These are phyloP conservation scores for Lithospermum erythrorhizon DNA, from an alignment of 257 asterid species.

Conservation along the genomic window DNA sequence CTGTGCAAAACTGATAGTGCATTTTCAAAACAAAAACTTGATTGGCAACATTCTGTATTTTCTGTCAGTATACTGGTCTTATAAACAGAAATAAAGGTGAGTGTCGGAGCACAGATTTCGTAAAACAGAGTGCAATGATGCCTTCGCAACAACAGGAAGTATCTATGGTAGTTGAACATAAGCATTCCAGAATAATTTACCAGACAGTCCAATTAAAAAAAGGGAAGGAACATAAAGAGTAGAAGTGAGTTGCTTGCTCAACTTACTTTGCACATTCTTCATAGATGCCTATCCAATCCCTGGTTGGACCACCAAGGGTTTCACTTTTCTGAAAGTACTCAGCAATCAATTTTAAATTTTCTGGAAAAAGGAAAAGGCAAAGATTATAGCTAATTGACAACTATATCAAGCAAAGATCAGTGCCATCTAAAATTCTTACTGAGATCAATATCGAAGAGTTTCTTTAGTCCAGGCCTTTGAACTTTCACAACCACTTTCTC, in stretches of 20 bases:
- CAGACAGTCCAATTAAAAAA: no score
- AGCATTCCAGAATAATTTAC: no score
- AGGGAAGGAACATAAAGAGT: background rate
- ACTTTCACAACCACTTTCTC: constrained; percentile 88
- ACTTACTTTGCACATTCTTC: constrained; percentile 98
- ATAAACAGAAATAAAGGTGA: no score
- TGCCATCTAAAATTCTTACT: constrained; percentile 32
- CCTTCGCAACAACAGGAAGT: no score
- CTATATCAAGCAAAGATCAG: background rate
- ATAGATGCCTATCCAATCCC: constrained; percentile 89
- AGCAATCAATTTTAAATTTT: constrained; percentile 72
- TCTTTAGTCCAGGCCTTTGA: constrained; percentile 90
- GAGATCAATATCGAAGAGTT: constrained; percentile 84
- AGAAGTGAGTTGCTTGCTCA: background rate
- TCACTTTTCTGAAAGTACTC: constrained; percentile 92
- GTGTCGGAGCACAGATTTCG: no score
- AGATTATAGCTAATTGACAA: background rate
- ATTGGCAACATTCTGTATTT: no score
- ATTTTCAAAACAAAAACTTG: no score
- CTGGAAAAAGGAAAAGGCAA: constrained; percentile 30
- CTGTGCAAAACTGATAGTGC: no score
- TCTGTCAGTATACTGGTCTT: no score
- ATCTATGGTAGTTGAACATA: no score
- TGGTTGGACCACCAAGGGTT: constrained; percentile 89
- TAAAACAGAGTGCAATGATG: no score